phyloP scores from a whole-genome alignment of 371 early-diverging fungal genomes.

The Coemansia sp. region DNA sequence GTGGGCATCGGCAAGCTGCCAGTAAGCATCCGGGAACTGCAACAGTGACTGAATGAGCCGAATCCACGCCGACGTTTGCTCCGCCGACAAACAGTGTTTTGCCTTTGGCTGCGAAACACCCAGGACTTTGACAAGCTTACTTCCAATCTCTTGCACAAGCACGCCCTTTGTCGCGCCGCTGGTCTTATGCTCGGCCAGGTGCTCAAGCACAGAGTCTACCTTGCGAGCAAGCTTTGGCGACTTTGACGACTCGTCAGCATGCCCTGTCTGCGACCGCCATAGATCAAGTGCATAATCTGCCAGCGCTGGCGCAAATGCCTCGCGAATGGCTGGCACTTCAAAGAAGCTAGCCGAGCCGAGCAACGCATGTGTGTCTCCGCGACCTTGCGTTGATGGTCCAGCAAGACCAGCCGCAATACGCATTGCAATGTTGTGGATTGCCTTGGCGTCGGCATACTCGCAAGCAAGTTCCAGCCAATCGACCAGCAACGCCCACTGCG shows the following conservation, averaged over 20 bases:
- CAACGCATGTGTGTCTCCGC: slow-evolving; percentile 8
- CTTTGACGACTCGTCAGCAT: neutral
- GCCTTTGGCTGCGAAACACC: neutral
- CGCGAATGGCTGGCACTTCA: slow-evolving; percentile 24
- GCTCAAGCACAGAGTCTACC: neutral
- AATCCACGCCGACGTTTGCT: slow-evolving; percentile 13
- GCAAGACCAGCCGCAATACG: slow-evolving; percentile 19
- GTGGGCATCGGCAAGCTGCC: slow-evolving; percentile 10
- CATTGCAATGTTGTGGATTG: slow-evolving; percentile 10
- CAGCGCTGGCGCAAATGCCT: slow-evolving; percentile 18
- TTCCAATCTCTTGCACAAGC: neutral
- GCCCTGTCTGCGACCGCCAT: slow-evolving; percentile 7
- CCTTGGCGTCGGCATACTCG: slow-evolving; percentile 14
- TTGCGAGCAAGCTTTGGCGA: neutral
- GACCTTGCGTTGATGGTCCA: neutral
- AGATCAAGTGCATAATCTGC: neutral
- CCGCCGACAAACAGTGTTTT: neutral
- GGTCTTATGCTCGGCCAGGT: neutral
- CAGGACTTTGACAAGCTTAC: neutral
- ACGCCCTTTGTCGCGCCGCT: neutral
- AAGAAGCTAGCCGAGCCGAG: slow-evolving; percentile 32
- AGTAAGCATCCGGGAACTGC: slow-evolving; percentile 32
- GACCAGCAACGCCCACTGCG: slow-evolving; percentile 37
- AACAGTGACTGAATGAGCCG: slow-evolving; percentile 21
- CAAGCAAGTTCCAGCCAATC: slow-evolving; percentile 51